Evolutionary conservation across 768 basidiomycete genomes (phyloP).

Genomic region (Suillus cothurnatus): DNA sequence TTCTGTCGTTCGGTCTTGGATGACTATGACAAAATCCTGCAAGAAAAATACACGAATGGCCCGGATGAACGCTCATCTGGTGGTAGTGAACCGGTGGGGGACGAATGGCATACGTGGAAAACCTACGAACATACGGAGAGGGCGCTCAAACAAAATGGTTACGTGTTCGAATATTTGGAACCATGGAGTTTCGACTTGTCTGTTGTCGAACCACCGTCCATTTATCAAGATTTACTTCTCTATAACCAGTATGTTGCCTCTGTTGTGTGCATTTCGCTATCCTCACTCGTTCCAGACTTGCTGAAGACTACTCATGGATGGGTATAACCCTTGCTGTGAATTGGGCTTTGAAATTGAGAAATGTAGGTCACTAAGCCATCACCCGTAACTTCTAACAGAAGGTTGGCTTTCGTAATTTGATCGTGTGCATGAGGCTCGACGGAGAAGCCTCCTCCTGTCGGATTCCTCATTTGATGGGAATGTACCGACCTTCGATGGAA

Average conservation of each 20-base stretch:
- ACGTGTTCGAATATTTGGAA: conserved; percentile 8
- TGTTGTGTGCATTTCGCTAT: neutral
- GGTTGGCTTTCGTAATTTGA: neutral
- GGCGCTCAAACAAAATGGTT: too few species aligned
- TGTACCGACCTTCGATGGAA: neutral
- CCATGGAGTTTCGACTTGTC: conserved; percentile 1
- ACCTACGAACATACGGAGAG: too few species aligned
- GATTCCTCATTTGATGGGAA: neutral
- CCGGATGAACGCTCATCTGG: too few species aligned
- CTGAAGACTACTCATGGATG: conserved; percentile 6
- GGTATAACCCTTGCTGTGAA: conserved; percentile 2
- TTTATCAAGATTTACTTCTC: neutral
- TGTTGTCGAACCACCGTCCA: neutral
- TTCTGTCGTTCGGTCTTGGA: conserved; percentile 8
- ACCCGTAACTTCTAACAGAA: neutral
- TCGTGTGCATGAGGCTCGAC: neutral
- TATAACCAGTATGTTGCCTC: conserved; percentile 8
- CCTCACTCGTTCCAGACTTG: neutral
- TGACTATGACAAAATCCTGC: too few species aligned
- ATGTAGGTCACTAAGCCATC: too few species aligned
- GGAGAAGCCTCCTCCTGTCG: neutral
- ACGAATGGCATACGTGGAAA: conserved; percentile 7
- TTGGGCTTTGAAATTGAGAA: conserved; percentile 1
- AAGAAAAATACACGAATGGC: too few species aligned
- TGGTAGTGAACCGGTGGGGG: neutral